Evolutionary conservation across 495 filamentous ascomycete species (phyloP).

Genomic region (Tuber umbilicatum): DNA sequence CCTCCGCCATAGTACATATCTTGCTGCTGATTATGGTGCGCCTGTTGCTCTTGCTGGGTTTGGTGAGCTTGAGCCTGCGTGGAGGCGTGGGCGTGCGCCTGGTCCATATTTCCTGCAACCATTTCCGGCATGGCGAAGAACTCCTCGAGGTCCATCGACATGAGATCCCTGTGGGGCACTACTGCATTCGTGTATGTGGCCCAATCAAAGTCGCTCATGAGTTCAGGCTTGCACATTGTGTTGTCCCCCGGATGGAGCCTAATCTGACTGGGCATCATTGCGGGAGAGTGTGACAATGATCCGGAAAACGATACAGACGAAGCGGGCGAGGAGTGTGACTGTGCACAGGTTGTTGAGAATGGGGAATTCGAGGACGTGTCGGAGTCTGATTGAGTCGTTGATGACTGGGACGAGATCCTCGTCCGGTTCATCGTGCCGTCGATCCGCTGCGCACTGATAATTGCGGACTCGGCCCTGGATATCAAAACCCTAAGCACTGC

Average conservation of each 20-base stretch:
- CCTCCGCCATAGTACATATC: constrained; percentile 22
- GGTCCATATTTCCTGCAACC: constrained; percentile 12
- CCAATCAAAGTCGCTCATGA: constrained; percentile 36
- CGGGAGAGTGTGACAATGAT: constrained; percentile 25
- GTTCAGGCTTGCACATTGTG: constrained; percentile 26
- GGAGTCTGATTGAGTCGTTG: constrained; percentile 18
- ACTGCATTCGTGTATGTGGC: constrained; percentile 32
- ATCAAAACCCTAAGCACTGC: constrained; percentile 37
- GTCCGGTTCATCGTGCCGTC: constrained; percentile 14
- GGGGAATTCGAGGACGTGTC: constrained; percentile 22
- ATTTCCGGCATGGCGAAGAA: constrained; percentile 30
- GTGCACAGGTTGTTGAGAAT: constrained; percentile 16
- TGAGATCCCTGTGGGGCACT: constrained; percentile 31
- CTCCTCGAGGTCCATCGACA: constrained; percentile 36
- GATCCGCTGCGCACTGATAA: constrained; percentile 30
- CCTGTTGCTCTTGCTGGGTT: constrained; percentile 13
- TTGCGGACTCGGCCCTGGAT: constrained; percentile 31
- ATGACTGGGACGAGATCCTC: constrained; percentile 22
- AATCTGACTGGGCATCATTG: constrained; percentile 13
- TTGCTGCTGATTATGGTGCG: constrained; percentile 10
- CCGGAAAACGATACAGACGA: constrained; percentile 23
- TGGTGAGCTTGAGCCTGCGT: constrained; percentile 20
- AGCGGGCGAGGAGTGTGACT: constrained; percentile 22
- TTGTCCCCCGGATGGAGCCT: constrained; percentile 13
- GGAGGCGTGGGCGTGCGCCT: constrained; percentile 9